phyloP scores from a whole-genome alignment of 805 yeast species.

The Hanseniaspora meyeri region DNA sequence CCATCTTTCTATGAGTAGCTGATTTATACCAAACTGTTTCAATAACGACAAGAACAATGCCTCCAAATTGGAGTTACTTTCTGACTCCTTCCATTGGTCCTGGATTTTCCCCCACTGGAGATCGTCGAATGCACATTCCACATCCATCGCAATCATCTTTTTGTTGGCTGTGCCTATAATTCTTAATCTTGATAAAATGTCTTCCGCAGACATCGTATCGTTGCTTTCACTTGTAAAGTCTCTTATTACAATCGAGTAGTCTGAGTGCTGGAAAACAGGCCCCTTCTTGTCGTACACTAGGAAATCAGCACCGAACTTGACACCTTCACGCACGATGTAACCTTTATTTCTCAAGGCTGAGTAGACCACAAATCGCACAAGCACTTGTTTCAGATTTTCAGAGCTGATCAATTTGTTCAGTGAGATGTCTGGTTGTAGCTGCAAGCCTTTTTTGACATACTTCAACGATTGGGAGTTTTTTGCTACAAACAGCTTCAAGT shows the following conservation, averaged over 20 bases:
- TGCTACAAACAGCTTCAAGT: conserved; percentile 4
- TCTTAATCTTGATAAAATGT: conserved; percentile 59
- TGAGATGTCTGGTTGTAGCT: background rate
- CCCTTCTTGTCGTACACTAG: conserved; percentile 68
- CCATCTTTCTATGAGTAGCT: conserved; percentile 69
- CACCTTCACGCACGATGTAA: conserved; percentile 88
- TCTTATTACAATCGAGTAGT: conserved; percentile 51
- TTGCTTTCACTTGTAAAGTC: background rate
- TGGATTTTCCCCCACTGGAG: conserved; percentile 22
- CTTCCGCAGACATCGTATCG: conserved; percentile 26
- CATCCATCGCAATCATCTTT: conserved; percentile 55
- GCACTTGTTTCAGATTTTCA: background rate
- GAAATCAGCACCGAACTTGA: conserved; percentile 83
- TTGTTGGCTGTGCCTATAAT: conserved; percentile 83
- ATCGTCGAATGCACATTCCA: conserved; percentile 39
- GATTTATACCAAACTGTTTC: conserved; percentile 35
- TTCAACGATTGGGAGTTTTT: background rate
- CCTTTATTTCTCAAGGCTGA: conserved; percentile 32
- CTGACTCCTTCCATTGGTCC: conserved; percentile 10
- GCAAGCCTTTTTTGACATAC: conserved; percentile 2
- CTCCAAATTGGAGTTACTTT: background rate
- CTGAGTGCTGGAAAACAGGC: conserved; percentile 93
- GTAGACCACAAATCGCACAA: conserved; percentile 2
- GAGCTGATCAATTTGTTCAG: conserved; percentile 12
- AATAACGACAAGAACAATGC: background rate